phyloP scores from a whole-genome alignment of 192 early-diverging fungal genomes.

The Pilaira anomala region DNA sequence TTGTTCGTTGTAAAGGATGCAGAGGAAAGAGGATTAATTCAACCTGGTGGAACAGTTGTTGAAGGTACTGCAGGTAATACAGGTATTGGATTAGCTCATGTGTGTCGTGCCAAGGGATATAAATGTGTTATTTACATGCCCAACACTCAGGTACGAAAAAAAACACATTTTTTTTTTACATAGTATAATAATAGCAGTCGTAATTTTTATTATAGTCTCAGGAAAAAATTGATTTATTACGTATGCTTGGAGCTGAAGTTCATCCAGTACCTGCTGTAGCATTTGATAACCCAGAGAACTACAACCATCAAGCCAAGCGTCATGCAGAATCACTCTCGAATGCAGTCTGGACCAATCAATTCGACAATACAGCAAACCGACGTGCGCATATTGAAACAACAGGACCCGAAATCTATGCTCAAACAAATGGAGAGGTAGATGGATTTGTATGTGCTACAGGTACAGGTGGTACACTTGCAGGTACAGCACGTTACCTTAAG shows the following conservation, averaged over 20 bases:
- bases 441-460: conserved; percentile 92
- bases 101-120: conserved; percentile 91
- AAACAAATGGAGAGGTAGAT: conserved; percentile 77
- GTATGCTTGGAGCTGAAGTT: conserved; percentile 94
- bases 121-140: conserved; percentile 97
- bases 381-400: conserved; percentile 94
- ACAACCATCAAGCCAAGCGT: conserved; percentile 88
- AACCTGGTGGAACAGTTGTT: conserved; percentile 86
- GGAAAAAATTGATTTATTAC: conserved; percentile 91
- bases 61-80: conserved; percentile 92
- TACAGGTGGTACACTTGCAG: conserved; percentile 90
- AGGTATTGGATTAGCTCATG: conserved; percentile 93
- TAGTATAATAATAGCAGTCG: too few species aligned
- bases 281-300: conserved; percentile 89
- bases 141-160: conserved; percentile 69
- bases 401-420: conserved; percentile 91
- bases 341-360: conserved; percentile 97
- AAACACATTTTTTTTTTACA: too few species aligned
- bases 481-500: conserved; percentile 80
- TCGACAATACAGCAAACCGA: conserved; percentile 90
- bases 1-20: conserved; percentile 93
- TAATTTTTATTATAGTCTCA: conserved; percentile 55
- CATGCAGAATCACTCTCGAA: conserved; percentile 76
- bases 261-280: conserved; percentile 89
- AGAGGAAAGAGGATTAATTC: conserved; percentile 79